phyloP scores from a whole-genome alignment of 2,329 filamentous ascomycete species.

The Penicillium brasilianum region DNA sequence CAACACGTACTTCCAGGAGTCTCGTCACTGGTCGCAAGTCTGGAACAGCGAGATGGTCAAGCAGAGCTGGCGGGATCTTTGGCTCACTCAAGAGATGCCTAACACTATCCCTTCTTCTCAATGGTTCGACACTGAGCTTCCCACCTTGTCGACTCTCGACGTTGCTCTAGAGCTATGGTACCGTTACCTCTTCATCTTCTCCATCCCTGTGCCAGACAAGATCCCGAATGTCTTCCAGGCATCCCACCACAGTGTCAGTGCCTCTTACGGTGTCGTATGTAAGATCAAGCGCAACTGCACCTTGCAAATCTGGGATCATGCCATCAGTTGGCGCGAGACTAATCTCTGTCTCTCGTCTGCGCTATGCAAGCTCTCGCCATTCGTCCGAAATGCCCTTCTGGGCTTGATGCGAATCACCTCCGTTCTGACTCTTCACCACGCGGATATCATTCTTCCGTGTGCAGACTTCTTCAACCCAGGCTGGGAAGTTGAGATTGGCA shows the following conservation, averaged over 20 bases:
- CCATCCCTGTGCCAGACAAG: constrained; percentile 60
- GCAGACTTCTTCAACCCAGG: constrained; percentile 68
- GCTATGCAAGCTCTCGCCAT: constrained; percentile 55
- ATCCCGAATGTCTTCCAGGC: constrained; percentile 67
- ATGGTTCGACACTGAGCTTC: constrained; percentile 47
- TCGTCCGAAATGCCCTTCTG: constrained; percentile 56
- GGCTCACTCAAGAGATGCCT: constrained; percentile 53
- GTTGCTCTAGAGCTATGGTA: constrained; percentile 48
- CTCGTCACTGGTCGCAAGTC: constrained; percentile 55
- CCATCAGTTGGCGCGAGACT: constrained; percentile 65
- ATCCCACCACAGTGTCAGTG: constrained; percentile 66
- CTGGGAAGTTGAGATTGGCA: constrained; percentile 68
- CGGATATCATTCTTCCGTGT: constrained; percentile 64
- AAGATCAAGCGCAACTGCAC: constrained; percentile 65
- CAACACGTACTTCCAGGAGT: constrained; percentile 56
- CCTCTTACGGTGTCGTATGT: constrained; percentile 65
- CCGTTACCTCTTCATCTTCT: constrained; percentile 61
- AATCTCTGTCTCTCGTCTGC: constrained; percentile 57
- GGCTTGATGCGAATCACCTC: constrained; percentile 56
- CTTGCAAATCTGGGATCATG: constrained; percentile 68
- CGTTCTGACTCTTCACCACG: constrained; percentile 57
- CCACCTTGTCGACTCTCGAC: constrained; percentile 44
- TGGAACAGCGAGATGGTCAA: constrained; percentile 54
- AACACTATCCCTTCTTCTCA: constrained; percentile 43
- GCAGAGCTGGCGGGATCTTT: constrained; percentile 53